Evolutionary conservation across 345 rosid species (phyloP).

Genomic region (Populus alba): DNA sequence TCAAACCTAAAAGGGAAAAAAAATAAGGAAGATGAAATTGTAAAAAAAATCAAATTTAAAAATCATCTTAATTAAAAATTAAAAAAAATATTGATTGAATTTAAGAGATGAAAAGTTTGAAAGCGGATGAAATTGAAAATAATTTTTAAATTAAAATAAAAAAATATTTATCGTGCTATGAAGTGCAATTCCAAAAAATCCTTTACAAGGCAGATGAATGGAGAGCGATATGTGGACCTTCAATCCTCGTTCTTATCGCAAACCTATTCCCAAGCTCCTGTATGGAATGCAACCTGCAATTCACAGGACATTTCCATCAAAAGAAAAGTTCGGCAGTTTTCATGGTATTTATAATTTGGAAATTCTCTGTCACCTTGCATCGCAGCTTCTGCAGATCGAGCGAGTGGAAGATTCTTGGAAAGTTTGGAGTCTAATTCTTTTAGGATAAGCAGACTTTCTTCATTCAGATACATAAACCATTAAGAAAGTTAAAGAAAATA

Average conservation of each 20-base stretch:
- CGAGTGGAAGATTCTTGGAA: slow-evolving; percentile 63
- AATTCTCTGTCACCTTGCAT: slow-evolving; percentile 47
- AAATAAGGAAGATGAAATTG: no score
- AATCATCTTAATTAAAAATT: no score
- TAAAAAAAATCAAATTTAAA: no score
- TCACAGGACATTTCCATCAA: background rate
- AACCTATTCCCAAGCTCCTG: slow-evolving; percentile 56
- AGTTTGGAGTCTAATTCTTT: slow-evolving; percentile 68
- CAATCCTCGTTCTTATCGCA: slow-evolving; percentile 77
- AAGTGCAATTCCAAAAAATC: no score
- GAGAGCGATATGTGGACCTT: slow-evolving; percentile 69
- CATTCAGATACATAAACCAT: slow-evolving; percentile 45
- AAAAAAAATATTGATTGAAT: no score
- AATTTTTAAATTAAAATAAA: no score
- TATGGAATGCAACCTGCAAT: slow-evolving; percentile 69
- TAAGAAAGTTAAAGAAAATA: background rate
- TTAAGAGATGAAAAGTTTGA: no score
- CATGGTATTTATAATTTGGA: background rate
- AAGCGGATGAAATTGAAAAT: no score
- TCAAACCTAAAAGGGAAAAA: no score
- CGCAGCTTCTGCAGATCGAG: slow-evolving; percentile 72
- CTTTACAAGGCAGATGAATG: slow-evolving; percentile 22
- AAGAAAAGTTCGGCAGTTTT: background rate
- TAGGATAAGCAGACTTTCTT: slow-evolving; percentile 59
- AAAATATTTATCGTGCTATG: no score